Base-by-base conservation (phyloP, 2,329 filamentous ascomycete species). In the Chaetomium sp. region DNA sequence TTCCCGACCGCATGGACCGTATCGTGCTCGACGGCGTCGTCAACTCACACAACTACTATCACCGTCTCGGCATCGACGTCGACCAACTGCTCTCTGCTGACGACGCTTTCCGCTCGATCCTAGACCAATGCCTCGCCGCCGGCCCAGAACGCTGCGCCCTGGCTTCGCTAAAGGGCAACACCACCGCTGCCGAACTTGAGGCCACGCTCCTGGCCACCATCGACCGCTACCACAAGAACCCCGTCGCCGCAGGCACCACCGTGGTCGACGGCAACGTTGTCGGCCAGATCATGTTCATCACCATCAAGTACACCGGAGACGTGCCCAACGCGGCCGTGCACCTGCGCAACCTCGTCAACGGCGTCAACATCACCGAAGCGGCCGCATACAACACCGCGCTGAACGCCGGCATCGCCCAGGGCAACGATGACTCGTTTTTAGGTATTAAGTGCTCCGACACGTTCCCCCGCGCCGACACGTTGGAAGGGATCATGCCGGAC, bases 121-220 rank as follows among this genome's bases (percentile, higher is more conserved):
- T 69, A 8, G 47, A 49, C 3, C 53, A 61, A 27, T 70, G 68
- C 55, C 51, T 68, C 37, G 58, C 53, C 27, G 58, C 56, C 14
- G 63, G 56, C 2, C 49, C 64, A 10, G 56, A 60, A 2, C 60
- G 58, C 6, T 71, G 68, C 51, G 59, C 61, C 1, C 59, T 71
- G 1, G 64, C 64, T 1, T 52, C 34, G 12, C 37, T 40, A 9
- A 12, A 40, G 5, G 4, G 40, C 43, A 65, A 66, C 53, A 42
- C 43, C 3, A 68, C 67, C 0, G 65, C 63, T 3, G 56, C 57
- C 8, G 62, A 67, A 11, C 66, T 71, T 14, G 66, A 68, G 45
- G 50, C 57, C 5, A 47, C 60, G 6, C 41, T 65, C 32, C 61
- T 61, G 45, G 53, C 59, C 6, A 54, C 65, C 4, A 55, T 66